Evolutionary conservation across 352 stramenopile species (phyloP).

Genomic region (Globisporangium nodosum): DNA sequence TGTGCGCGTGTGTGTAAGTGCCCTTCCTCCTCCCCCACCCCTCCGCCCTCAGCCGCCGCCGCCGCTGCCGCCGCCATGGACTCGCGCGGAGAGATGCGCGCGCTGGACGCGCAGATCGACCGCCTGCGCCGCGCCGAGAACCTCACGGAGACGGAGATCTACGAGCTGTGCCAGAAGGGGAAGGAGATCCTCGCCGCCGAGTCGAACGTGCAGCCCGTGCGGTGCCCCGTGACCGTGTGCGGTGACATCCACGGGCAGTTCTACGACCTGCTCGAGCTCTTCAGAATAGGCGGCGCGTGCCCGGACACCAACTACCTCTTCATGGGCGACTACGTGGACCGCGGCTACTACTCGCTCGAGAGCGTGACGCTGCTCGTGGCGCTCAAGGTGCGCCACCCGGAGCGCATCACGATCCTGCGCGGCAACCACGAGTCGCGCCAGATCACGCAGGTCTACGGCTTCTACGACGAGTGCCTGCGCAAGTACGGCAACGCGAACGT

Average conservation of each 20-base stretch:
- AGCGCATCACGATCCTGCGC: slow-evolving; percentile 80
- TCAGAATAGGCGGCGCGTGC: slow-evolving; percentile 83
- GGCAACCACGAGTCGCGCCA: slow-evolving; percentile 57
- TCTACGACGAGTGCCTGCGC: slow-evolving; percentile 68
- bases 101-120: slow-evolving; percentile 82
- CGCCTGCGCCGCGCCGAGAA: slow-evolving; percentile 83
- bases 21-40: not conserved
- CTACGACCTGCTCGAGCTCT: slow-evolving; percentile 87
- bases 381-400: slow-evolving; percentile 81
- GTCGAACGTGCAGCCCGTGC: slow-evolving; percentile 84
- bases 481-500: slow-evolving; percentile 85
- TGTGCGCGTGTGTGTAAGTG: no score
- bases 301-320: slow-evolving; percentile 90
- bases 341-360: slow-evolving; percentile 86
- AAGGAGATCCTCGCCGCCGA: slow-evolving; percentile 86
- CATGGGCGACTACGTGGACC: slow-evolving; percentile 89
- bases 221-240: slow-evolving; percentile 82
- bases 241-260: slow-evolving; percentile 89
- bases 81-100: slow-evolving; percentile 80
- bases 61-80: slow-evolving; percentile 27
- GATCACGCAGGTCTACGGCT: slow-evolving; percentile 37
- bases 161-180: slow-evolving; percentile 84
- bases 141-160: slow-evolving; percentile 87
- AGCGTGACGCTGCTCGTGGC: slow-evolving; percentile 78
- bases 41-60: not conserved